Conservation (phyloP, 139 green algal species). For the Chlorella sp. region DNA sequence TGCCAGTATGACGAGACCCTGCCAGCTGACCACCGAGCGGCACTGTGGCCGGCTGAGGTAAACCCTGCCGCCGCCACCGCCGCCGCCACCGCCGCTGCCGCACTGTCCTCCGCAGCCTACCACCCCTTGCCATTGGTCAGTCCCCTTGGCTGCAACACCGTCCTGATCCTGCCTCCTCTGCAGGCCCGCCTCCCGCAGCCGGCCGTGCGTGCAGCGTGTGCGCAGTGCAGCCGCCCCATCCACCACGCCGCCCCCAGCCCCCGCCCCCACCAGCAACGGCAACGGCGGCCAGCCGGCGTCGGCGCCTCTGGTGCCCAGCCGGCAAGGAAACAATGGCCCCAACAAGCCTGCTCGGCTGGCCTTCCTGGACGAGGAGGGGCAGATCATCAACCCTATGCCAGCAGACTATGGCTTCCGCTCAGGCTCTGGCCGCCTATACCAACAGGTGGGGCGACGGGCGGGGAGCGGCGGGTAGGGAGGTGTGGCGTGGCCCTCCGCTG, state of each 20-base stretch:
- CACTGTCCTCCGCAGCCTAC: too few relatives aligned
- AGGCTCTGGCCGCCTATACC: conserved; percentile 81
- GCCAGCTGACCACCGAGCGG: too few relatives aligned
- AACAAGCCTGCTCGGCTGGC: background rate
- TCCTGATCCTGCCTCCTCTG: background rate
- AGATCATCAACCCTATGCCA: conserved; percentile 66
- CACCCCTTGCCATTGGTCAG: too few relatives aligned
- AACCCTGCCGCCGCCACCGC: too few relatives aligned
- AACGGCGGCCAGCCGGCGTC: background rate
- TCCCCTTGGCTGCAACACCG: too few relatives aligned
- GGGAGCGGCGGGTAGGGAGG: background rate
- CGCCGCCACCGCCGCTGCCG: too few relatives aligned
- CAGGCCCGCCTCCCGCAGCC: background rate
- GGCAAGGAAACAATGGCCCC: too few relatives aligned
- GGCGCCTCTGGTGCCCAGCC: background rate
- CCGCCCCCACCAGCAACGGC: background rate
- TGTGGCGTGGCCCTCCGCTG: too few relatives aligned
- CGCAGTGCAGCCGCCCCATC: background rate
- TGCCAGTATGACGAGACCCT: too few relatives aligned
- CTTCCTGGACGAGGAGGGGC: conserved; percentile 33
- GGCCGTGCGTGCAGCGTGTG: background rate
- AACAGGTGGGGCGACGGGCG: conserved; percentile 41
- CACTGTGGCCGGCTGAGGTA: too few relatives aligned
- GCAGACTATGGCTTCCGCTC: conserved; percentile 91
- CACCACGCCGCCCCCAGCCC: background rate